phyloP scores from a whole-genome alignment of 768 basidiomycete species.

The Auriscalpium microsporum region DNA sequence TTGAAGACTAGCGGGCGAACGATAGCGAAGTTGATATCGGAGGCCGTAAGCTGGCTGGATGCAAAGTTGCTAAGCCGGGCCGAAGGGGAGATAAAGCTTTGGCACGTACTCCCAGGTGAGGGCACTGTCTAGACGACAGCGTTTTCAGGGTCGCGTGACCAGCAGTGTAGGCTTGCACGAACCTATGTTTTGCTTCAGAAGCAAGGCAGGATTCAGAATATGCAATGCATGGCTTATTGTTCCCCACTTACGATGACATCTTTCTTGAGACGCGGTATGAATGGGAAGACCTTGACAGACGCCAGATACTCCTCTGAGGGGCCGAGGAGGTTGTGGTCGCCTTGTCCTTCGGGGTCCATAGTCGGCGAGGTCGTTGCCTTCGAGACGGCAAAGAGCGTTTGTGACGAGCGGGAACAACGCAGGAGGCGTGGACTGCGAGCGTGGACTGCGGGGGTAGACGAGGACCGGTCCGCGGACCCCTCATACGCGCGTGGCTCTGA shows the following conservation, averaged over 20 bases:
- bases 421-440: too few species aligned
- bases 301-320: conserved; percentile 52
- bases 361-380: too few species aligned
- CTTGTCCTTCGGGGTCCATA: conserved; percentile 30
- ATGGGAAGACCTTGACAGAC: conserved; percentile 69
- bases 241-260: conserved; percentile 53
- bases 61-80: conserved; percentile 5
- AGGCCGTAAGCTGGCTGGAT: conserved; percentile 70
- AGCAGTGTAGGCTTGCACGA: background rate
- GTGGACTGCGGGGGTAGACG: too few species aligned
- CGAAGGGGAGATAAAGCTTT: conserved; percentile 2
- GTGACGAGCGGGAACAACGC: too few species aligned
- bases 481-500: too few species aligned
- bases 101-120: conserved; percentile 70
- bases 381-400: too few species aligned
- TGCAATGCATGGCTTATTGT: background rate
- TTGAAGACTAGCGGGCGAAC: conserved; percentile 71
- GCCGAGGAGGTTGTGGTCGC: conserved; percentile 31
- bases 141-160: too few species aligned
- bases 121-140: conserved; percentile 40
- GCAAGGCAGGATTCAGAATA: background rate
- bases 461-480: too few species aligned
- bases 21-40: conserved; percentile 75
- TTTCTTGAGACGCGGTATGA: conserved; percentile 62
- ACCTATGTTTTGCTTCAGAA: conserved; percentile 23